Base-by-base conservation (phyloP, 495 filamentous ascomycete species). In the Penicillium ucsense region DNA sequence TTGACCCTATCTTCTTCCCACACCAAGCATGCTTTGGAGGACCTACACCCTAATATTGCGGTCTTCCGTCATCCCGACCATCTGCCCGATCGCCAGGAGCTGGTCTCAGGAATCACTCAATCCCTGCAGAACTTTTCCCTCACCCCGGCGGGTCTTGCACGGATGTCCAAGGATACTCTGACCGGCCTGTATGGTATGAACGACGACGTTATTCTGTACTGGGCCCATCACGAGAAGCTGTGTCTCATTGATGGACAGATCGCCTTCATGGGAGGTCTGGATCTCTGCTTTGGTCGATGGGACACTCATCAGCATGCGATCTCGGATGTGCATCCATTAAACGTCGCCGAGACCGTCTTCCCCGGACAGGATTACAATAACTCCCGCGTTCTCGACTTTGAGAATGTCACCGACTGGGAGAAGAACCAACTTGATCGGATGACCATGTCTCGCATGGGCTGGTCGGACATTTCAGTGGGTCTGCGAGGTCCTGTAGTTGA, bases 291-390 rank as follows among this genome's bases (percentile, higher is more conserved):
- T 50, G 80, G 80, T 9, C 75, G 80, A 35, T 83, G 79, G 78
- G 80, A 82, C 47, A 81, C 77, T 29, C 66, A 76, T 53, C 70
- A 82, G 55, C 91, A 97, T 62, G 78, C 85, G 8, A 85, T 95
- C 37, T 79, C 90, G 9, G 91, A 97, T 67, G 79, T 82, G 8
- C 90, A 96, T 61, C 88, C 88, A 2, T 76, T 76, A 2, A 81
- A 92, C 61, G 59, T 94, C 3, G 77, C 83, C 39, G 66, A 75
- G 29, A 86, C 82, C 33, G 67, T 96, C 0, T 95, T 94, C 65
- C 85, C 88, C 0, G 90, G 90, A 5, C 91, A 97, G 53, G 91
- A 97, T 58, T 97, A 85, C 65, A 97, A 97, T 66, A 95, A 97
- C 59, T 89, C 88, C 31, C 67, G 89, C 36, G 76, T 90, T 12